These are phyloP conservation scores for Chimonanthus salicifolius DNA, from an alignment of 164 flowering plant genomes.

Conservation along the genomic window DNA sequence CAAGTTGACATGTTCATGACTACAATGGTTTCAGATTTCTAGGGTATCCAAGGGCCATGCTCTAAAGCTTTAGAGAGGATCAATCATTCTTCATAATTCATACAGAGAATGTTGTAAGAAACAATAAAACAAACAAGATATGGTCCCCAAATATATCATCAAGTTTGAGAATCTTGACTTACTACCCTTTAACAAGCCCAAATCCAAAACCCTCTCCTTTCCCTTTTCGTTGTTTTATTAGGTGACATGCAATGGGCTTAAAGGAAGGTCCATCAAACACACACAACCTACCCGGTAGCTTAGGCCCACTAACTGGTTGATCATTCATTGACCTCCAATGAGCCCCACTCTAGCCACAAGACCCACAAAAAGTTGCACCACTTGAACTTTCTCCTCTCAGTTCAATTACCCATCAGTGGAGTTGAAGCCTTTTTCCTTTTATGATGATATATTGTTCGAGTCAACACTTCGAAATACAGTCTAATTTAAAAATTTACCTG, in stretches of 20 bases:
- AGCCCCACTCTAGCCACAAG: neutral
- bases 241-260: slow-evolving; percentile 1
- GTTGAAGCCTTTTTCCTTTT: neutral
- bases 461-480: neutral
- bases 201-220: neutral
- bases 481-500: neutral
- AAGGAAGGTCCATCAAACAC: neutral
- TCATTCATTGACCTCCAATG: neutral
- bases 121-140: neutral
- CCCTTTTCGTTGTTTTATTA: slow-evolving; percentile 9
- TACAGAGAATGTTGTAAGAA: neutral
- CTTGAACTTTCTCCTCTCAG: neutral
- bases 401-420: neutral
- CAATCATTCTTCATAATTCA: slow-evolving; percentile 14
- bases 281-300: neutral
- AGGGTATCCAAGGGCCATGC: slow-evolving; percentile 15
- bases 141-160: slow-evolving; percentile 25
- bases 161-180: slow-evolving; percentile 51
- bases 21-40: neutral
- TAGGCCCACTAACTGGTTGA: neutral
- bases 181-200: slow-evolving; percentile 3
- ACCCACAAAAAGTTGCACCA: slow-evolving; percentile 1
- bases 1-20: neutral
- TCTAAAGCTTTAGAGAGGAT: slow-evolving; percentile 14
- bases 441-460: neutral